Conservation (phyloP, 1,284 basidiomycete species). For the Hortiboletus rubellus region DNA sequence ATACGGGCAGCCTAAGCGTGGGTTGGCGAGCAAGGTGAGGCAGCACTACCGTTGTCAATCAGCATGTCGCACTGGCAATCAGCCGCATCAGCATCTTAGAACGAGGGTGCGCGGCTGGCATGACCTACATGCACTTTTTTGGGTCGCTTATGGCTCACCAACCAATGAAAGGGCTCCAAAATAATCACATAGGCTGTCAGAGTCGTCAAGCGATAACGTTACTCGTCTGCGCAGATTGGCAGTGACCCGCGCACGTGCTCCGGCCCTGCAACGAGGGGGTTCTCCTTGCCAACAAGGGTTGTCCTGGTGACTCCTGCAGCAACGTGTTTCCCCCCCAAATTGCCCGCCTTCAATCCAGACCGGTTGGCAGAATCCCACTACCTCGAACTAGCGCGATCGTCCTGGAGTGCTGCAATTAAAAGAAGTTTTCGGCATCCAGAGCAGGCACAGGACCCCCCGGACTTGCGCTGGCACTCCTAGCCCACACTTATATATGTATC, state of each 20-base stretch:
- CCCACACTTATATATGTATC: slow-evolving; percentile 57
- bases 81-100: too few species aligned
- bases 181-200: too few species aligned
- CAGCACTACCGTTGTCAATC: neutral
- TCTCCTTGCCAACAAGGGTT: slow-evolving; percentile 48
- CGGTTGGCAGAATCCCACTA: slow-evolving; percentile 49
- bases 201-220: too few species aligned
- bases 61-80: neutral
- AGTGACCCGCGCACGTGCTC: neutral
- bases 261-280: slow-evolving; percentile 37
- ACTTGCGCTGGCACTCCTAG: slow-evolving; percentile 63
- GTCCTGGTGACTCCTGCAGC: slow-evolving; percentile 46
- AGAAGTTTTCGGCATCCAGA: slow-evolving; percentile 36
- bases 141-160: too few species aligned
- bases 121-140: too few species aligned
- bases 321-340: slow-evolving; percentile 44
- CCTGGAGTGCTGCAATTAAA: neutral
- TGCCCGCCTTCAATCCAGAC: slow-evolving; percentile 44
- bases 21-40: slow-evolving; percentile 81
- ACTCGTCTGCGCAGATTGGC: too few species aligned
- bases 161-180: too few species aligned
- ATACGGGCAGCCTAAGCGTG: slow-evolving; percentile 74
- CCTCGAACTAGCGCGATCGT: slow-evolving; percentile 53
- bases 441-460: slow-evolving; percentile 80
- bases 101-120: too few species aligned